phyloP scores from a whole-genome alignment of 106 monocot genomes.

The Acorus calamus region DNA sequence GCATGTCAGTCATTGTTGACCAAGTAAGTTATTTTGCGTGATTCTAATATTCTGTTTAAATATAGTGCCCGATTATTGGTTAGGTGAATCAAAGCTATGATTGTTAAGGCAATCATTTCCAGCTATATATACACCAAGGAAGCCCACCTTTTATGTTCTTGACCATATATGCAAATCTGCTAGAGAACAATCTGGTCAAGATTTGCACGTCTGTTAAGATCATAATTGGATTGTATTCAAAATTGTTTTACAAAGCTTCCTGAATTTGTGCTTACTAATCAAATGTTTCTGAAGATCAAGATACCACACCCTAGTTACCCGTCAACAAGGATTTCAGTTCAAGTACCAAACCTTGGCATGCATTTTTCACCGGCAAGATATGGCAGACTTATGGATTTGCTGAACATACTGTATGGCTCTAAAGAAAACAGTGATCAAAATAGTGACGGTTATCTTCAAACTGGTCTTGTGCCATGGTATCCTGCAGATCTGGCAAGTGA shows the following conservation, averaged over 20 bases:
- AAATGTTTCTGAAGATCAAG: slow-evolving; percentile 55
- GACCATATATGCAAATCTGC: too few relatives aligned
- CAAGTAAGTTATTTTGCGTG: slow-evolving; percentile 37
- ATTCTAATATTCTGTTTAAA: too few relatives aligned
- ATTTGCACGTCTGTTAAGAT: too few relatives aligned
- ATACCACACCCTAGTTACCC: slow-evolving; percentile 77
- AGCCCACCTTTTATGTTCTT: too few relatives aligned
- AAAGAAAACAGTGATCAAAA: slow-evolving; percentile 24
- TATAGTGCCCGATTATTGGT: too few relatives aligned
- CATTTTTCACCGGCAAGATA: slow-evolving; percentile 93
- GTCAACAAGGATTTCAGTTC: slow-evolving; percentile 72
- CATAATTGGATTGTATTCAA: too few relatives aligned
- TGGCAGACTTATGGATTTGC: slow-evolving; percentile 51
- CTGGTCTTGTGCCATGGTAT: slow-evolving; percentile 44
- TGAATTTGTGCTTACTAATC: too few relatives aligned
- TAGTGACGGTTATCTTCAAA: slow-evolving; percentile 12
- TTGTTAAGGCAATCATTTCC: too few relatives aligned
- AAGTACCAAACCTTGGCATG: slow-evolving; percentile 82
- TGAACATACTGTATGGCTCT: slow-evolving; percentile 55
- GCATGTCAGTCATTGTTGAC: slow-evolving; percentile 86
- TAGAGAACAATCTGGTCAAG: too few relatives aligned
- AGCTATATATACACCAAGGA: too few relatives aligned
- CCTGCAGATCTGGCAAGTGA: slow-evolving; percentile 62
- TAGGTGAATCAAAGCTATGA: too few relatives aligned
- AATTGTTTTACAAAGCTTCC: too few relatives aligned